These are phyloP conservation scores for Artemisia tridentata DNA, from an alignment of 129 eudicot genomes.

Conservation along the genomic window DNA sequence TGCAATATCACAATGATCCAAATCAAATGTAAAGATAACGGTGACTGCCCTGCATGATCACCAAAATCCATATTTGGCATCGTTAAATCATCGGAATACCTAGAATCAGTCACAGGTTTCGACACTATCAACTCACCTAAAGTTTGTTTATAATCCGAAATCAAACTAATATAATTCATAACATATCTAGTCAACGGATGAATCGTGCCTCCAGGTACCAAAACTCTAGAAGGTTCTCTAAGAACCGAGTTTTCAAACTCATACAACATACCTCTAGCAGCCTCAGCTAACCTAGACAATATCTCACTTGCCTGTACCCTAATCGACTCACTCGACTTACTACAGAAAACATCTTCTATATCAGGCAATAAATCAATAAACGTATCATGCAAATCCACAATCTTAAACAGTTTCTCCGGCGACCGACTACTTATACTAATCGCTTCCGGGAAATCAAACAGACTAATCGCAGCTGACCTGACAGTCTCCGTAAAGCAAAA, in stretches of 20 bases:
- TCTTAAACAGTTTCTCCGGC: conserved; percentile 77
- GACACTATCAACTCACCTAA: conserved; percentile 57
- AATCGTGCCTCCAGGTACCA: conserved; percentile 86
- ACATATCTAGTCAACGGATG: conserved; percentile 89
- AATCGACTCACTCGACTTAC: conserved; percentile 45
- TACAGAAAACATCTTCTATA: conserved; percentile 54
- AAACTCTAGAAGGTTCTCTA: conserved; percentile 57
- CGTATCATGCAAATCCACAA: conserved; percentile 68
- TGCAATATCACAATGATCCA: conserved; percentile 59
- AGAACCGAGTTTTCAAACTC: conserved; percentile 80
- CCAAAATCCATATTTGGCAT: conserved; percentile 60
- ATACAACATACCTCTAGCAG: conserved; percentile 64
- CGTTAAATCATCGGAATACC: conserved; percentile 54
- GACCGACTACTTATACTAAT: conserved; percentile 64
- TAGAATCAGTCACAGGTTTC: conserved; percentile 54
- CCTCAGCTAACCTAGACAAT: conserved; percentile 68
- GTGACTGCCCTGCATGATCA: conserved; percentile 52
- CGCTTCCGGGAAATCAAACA: conserved; percentile 74
- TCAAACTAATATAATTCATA: conserved; percentile 80
- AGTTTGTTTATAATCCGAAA: conserved; percentile 65
- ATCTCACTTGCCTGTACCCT: conserved; percentile 69
- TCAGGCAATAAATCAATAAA: conserved; percentile 66
- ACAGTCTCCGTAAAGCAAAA: conserved; percentile 63
- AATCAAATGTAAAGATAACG: conserved; percentile 60
- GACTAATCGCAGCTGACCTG: conserved; percentile 57